Evolutionary conservation across 768 basidiomycete species (phyloP), one percentile per base, ranked within the genome.

Genomic region (Leccinum disarticulatum): DNA sequence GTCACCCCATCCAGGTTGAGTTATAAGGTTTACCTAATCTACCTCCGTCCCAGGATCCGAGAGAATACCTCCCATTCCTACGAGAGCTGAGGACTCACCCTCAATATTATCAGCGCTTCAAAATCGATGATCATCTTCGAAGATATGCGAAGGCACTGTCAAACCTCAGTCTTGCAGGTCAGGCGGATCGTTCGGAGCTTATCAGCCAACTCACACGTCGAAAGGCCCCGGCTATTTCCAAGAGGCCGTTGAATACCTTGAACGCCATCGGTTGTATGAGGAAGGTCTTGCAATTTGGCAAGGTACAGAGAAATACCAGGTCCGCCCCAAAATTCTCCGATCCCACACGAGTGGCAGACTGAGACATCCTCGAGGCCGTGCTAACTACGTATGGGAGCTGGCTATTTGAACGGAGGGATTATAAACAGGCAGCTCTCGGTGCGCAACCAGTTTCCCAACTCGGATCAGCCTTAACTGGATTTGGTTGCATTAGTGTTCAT

Each of bases 31-130:
- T 60, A 31, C 48, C 57, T 58, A 8, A 61, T 19, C 55, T 64
- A 43, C 31, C 19, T n/a, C 30, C 28, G 57, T 58, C 59, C 28
- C 64, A 98, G 96, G 97, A 99, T 73, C 97, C 97, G 6, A 82
- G 95, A 66, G 97, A 99, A 70, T 99, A 99, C 68, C 84, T 99
- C 0, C 97, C 97, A 0, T 98, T 99, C 85, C 81, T 99, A 33
- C 86, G 93, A 9, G 93, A 96, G 64, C 81, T 99, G 8, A 85
- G 92, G 19, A 81, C 87, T 0, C 62, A 73, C 30, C 90, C 93
- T 49, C 84, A 83, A 59, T 82, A 85, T 68, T 92, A 96, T 67
- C 95, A 98, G 65, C 78, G 85, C 49, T 97, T 92, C 78, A 83
- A 83, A 64, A 98, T 99, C 59, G 95, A 99, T 68, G 94, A 98